phyloP scores from a whole-genome alignment of 192 early-diverging fungal species.

The Neocallimastix lanati region DNA sequence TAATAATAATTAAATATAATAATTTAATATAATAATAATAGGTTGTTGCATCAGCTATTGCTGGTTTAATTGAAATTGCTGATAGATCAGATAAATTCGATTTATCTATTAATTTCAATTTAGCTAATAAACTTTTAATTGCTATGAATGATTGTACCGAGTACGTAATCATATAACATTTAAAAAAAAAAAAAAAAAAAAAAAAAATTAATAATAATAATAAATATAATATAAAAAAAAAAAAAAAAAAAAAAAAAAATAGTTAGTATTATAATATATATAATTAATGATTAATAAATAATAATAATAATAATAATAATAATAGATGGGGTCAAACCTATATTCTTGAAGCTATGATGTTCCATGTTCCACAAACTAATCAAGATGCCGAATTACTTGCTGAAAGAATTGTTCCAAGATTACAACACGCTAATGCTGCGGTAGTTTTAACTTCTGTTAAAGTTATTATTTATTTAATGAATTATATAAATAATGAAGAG shows the following conservation, averaged over 20 bases:
- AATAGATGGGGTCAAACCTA: slow-evolving; percentile 85
- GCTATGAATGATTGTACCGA: slow-evolving; percentile 94
- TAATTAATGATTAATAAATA: no score
- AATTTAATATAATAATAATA: no score
- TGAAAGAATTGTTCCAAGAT: slow-evolving; percentile 71
- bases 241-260: no score
- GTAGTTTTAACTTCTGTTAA: slow-evolving; percentile 72
- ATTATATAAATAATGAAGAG: slow-evolving; percentile 72
- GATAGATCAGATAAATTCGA: slow-evolving; percentile 41
- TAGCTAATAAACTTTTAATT: slow-evolving; percentile 78
- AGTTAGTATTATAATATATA: no score
- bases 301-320: not conserved
- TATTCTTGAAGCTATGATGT: slow-evolving; percentile 78
- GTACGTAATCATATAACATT: slow-evolving; percentile 13
- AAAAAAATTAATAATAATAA: no score
- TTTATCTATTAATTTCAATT: slow-evolving; percentile 62
- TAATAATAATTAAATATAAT: no score
- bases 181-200: not conserved
- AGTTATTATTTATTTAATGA: slow-evolving; percentile 36
- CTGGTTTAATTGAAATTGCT: slow-evolving; percentile 83
- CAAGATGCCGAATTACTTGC: slow-evolving; percentile 78
- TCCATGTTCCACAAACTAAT: slow-evolving; percentile 66
- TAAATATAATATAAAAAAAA: no score
- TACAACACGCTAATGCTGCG: slow-evolving; percentile 89
- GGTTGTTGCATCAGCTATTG: slow-evolving; percentile 93